Evolutionary conservation across 106 monocot species (phyloP), one percentile per base, ranked within the genome.

Genomic region (Amphibolis antarctica): DNA sequence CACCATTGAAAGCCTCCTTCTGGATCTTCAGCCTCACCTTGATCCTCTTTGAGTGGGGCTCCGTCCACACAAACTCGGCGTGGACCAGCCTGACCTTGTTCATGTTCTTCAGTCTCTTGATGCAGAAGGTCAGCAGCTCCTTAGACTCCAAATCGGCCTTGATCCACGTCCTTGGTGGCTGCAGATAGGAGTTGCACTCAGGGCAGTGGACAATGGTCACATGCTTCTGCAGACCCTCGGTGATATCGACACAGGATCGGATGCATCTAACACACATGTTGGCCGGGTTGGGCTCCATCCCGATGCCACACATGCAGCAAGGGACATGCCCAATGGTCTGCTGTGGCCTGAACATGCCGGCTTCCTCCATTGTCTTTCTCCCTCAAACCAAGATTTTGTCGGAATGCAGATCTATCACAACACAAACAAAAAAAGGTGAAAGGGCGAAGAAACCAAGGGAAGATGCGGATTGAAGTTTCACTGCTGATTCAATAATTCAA

Each of bases 31-130:
- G 69, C 43, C 68, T 75, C 44, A 89, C 70, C 63, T 78, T 81
- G 64, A 96, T 78, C 19, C 94, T 69, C 76, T 89, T 96, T 46
- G 86, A 89, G 73, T 96, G 94, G 51, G 94, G 94, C 69, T 96
- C 94, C 0, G 94, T 86, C 83, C 86, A 96, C n/a, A 74, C 30
- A n/a, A 74, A 74, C 60, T 74, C 74, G 0, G 74, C 74, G 45
- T 74, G 59, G 12, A 74, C 66, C 49, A 74, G 15, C 31, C 74
- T 47, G 28, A 74, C 67, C 47, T 27, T 60, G 74, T 60, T 67
- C 50, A 67, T 36, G 20, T 74, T 74, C 67, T 67, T 74, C 24
- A 74, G 67, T 42, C 74, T 21, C 67, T 74, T 74, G 12, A 74
- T 52, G 60, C 74, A 74, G 51, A 67, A 67, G 26, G 60, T 60